A percentile compares a stretch with the other conserved stretches of the same genome.
Conservation (phyloP, 805 yeast genomes). For the Wickerhamiella vanderwaltii region DNA sequence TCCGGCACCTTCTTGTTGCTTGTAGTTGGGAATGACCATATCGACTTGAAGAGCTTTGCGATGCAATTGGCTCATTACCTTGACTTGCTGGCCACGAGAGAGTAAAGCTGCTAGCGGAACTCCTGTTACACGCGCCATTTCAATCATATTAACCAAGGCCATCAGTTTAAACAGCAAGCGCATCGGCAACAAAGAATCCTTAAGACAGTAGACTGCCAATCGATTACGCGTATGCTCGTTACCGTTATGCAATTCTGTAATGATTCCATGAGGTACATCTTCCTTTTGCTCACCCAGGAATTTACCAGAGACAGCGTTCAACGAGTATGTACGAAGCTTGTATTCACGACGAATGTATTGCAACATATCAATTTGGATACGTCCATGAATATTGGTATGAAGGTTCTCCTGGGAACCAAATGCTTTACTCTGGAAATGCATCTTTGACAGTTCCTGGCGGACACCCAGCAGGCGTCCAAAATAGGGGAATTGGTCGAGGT, state of each 20-base stretch:
- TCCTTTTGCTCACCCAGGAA: slow-evolving; percentile 93
- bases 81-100: slow-evolving; percentile 93
- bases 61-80: slow-evolving; percentile 89
- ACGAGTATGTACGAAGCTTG: slow-evolving; percentile 84
- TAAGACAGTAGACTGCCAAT: slow-evolving; percentile 90
- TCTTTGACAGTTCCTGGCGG: slow-evolving; percentile 67
- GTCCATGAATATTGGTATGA: slow-evolving; percentile 83
- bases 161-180: slow-evolving; percentile 81
- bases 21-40: slow-evolving; percentile 83
- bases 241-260: slow-evolving; percentile 89
- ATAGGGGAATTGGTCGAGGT: slow-evolving; percentile 59
- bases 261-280: slow-evolving; percentile 94
- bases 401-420: slow-evolving; percentile 93
- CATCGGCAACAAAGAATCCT: slow-evolving; percentile 88
- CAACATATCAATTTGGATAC: slow-evolving; percentile 85
- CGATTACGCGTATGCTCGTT: slow-evolving; percentile 85
- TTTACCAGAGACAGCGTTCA: slow-evolving; percentile 90
- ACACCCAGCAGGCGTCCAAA: slow-evolving; percentile 64
- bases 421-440: slow-evolving; percentile 85
- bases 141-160: slow-evolving; percentile 95
- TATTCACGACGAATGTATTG: slow-evolving; percentile 92
- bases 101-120: slow-evolving; percentile 87
- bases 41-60: slow-evolving; percentile 82
- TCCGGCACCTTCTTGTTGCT: slow-evolving; percentile 56
- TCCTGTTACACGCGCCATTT: slow-evolving; percentile 99